Percentiles rank a stretch among this genome's conserved stretches.
Conservation (phyloP, 1,284 basidiomycete genomes). For the Heterobasidion parviporum region DNA sequence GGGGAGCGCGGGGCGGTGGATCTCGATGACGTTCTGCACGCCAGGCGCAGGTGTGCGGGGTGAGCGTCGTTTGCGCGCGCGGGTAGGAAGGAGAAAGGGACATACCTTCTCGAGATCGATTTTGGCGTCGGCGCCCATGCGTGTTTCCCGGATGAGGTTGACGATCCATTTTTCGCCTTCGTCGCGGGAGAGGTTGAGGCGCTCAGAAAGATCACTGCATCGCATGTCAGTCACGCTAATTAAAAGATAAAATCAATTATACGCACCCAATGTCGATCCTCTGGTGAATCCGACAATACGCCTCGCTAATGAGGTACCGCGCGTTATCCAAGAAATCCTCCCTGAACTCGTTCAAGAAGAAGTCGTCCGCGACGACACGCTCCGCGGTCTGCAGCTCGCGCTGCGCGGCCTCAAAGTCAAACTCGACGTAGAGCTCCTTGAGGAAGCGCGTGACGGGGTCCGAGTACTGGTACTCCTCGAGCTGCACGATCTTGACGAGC, state of each 20-base stretch:
- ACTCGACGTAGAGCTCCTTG: slow-evolving; percentile 89
- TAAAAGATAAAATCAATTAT: not conserved
- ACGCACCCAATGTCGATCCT: slow-evolving; percentile 89
- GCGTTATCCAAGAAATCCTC: slow-evolving; percentile 96
- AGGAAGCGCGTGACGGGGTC: slow-evolving; percentile 94
- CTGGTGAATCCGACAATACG: slow-evolving; percentile 96
- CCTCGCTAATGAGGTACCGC: slow-evolving; percentile 91
- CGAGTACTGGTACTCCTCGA: slow-evolving; percentile 90
- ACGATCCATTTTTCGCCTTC: slow-evolving; percentile 99
- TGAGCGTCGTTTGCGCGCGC: not conserved
- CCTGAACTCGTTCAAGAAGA: slow-evolving; percentile 87
- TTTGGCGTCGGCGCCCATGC: slow-evolving; percentile 93
- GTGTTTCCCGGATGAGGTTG: slow-evolving; percentile 94
- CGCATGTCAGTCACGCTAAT: not conserved
- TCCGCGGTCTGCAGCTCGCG: slow-evolving; percentile 75
- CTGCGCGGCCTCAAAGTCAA: slow-evolving; percentile 87
- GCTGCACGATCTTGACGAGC: slow-evolving; percentile 85
- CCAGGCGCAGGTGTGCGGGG: not conserved
- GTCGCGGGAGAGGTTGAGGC: slow-evolving; percentile 85
- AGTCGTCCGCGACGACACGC: slow-evolving; percentile 83
- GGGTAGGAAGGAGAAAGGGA: not conserved
- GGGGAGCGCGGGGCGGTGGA: slow-evolving; percentile 83
- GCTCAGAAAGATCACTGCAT: slow-evolving; percentile 80
- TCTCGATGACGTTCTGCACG: slow-evolving; percentile 87
- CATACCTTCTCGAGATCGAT: slow-evolving; percentile 92